Percentiles rank a stretch among this genome's conserved stretches.
Conservation (phyloP, 805 yeast genomes). For the Nakazawaea ernobii region DNA sequence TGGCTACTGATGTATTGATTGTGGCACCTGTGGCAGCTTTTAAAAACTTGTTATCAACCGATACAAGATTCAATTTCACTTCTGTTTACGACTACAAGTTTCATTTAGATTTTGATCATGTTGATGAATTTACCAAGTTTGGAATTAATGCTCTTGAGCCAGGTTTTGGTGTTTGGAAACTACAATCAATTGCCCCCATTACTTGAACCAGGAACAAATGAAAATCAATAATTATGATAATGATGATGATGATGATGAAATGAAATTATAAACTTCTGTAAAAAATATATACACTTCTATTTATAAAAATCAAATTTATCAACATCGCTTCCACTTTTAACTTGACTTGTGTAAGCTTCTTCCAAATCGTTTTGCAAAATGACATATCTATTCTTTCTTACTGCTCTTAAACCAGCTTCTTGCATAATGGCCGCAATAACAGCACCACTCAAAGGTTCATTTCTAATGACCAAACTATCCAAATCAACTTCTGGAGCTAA, state of each 20-base stretch:
- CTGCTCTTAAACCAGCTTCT: slow-evolving; percentile 98
- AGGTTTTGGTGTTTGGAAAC: slow-evolving; percentile 54
- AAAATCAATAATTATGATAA: not conserved
- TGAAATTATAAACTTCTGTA: not conserved
- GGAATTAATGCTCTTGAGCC: slow-evolving; percentile 42
- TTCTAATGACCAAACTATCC: slow-evolving; percentile 90
- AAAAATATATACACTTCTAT: slow-evolving; percentile 27
- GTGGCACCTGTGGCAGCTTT: slow-evolving; percentile 36
- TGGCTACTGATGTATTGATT: slow-evolving; percentile 3
- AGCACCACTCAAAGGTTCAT: slow-evolving; percentile 96
- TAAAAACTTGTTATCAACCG: not conserved
- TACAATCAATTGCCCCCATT: slow-evolving; percentile 7
- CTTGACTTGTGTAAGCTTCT: slow-evolving; percentile 96
- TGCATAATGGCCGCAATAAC: slow-evolving; percentile 99
- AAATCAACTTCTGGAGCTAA: slow-evolving; percentile 96
- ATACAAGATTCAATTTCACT: slow-evolving; percentile 8
- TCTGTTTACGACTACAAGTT: slow-evolving; percentile 30
- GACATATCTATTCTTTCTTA: slow-evolving; percentile 95
- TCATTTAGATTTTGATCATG: slow-evolving; percentile 73
- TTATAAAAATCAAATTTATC: slow-evolving; percentile 98
- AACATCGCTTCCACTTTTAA: slow-evolving; percentile 89
- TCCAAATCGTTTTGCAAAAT: slow-evolving; percentile 94
- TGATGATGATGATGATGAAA: not conserved
- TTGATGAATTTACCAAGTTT: slow-evolving; percentile 41
- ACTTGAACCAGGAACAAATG: not conserved